These are phyloP conservation scores for Starmerella kuoi DNA, from an alignment of 805 yeast species.

Conservation along the genomic window DNA sequence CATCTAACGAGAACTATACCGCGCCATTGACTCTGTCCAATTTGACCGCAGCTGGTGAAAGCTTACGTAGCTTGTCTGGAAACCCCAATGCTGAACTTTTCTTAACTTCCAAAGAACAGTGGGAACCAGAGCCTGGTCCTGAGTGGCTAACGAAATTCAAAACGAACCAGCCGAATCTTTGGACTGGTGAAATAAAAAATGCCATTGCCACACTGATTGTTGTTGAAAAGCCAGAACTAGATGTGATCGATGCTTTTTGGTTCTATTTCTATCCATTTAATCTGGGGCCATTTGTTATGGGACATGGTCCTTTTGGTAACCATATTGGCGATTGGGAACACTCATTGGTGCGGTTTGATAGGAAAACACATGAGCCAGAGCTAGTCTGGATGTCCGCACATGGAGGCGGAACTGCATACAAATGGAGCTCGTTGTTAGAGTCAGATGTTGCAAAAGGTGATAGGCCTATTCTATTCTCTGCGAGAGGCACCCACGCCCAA, in stretches of 20 bases:
- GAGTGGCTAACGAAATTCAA: constrained; percentile 69
- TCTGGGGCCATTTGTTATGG: constrained; percentile 94
- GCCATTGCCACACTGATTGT: constrained; percentile 77
- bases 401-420: constrained; percentile 90
- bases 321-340: constrained; percentile 99
- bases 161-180: constrained; percentile 52
- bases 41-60: constrained; percentile 8
- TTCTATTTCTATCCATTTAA: constrained; percentile 90
- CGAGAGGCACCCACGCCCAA: constrained; percentile 95
- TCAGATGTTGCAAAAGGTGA: constrained; percentile 23
- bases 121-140: constrained; percentile 40
- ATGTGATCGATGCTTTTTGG: constrained; percentile 89
- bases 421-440: constrained; percentile 58
- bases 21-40: constrained; percentile 19
- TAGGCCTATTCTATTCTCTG: constrained; percentile 74
- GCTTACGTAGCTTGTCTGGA: constrained; percentile 27
- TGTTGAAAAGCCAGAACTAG: constrained; percentile 69
- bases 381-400: constrained; percentile 96
- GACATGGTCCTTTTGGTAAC: constrained; percentile 91
- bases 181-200: constrained; percentile 54
- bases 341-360: constrained; percentile 65
- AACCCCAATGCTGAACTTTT: constrained; percentile 33
- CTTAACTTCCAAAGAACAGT: constrained; percentile 58
- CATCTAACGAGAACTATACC: constrained; percentile 32
- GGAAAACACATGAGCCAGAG: constrained; percentile 53